Evolutionary conservation across 2,329 filamentous ascomycete species (phyloP).

Genomic region (Aureobasidium pullulans): DNA sequence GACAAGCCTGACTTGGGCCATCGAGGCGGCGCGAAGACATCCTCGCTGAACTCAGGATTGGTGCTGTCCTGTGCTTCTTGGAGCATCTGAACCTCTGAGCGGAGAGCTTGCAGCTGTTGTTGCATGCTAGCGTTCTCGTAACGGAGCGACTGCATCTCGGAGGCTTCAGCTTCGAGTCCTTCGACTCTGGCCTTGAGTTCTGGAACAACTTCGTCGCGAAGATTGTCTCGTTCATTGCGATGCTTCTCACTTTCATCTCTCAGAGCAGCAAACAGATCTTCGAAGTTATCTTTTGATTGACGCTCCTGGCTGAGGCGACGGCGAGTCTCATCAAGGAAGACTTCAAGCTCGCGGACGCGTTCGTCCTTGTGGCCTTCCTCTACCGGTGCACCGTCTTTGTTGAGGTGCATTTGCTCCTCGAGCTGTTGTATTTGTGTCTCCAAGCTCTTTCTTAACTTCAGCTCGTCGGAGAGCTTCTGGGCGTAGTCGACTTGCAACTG

Average conservation of each 20-base stretch:
- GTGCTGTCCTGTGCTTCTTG: slow-evolving; percentile 36
- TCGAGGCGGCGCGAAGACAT: slow-evolving; percentile 27
- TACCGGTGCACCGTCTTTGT: slow-evolving; percentile 19
- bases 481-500: slow-evolving; percentile 78
- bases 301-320: slow-evolving; percentile 78
- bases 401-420: slow-evolving; percentile 63
- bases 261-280: slow-evolving; percentile 80
- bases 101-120: slow-evolving; percentile 70
- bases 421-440: slow-evolving; percentile 80
- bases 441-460: slow-evolving; percentile 63
- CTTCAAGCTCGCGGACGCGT: slow-evolving; percentile 71
- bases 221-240: slow-evolving; percentile 82
- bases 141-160: slow-evolving; percentile 63
- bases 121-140: slow-evolving; percentile 81
- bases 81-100: slow-evolving; percentile 40
- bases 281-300: slow-evolving; percentile 83
- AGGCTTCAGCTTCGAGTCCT: slow-evolving; percentile 66
- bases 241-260: slow-evolving; percentile 74
- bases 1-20: slow-evolving; percentile 33
- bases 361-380: slow-evolving; percentile 39
- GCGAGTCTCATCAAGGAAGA: slow-evolving; percentile 71
- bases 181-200: slow-evolving; percentile 69
- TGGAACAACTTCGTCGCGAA: slow-evolving; percentile 81
- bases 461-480: slow-evolving; percentile 80
- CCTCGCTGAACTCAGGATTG: slow-evolving; percentile 48